Evolutionary conservation across 2,329 filamentous ascomycete species (phyloP).

Genomic region (Sclerotinia sclerotiorum): DNA sequence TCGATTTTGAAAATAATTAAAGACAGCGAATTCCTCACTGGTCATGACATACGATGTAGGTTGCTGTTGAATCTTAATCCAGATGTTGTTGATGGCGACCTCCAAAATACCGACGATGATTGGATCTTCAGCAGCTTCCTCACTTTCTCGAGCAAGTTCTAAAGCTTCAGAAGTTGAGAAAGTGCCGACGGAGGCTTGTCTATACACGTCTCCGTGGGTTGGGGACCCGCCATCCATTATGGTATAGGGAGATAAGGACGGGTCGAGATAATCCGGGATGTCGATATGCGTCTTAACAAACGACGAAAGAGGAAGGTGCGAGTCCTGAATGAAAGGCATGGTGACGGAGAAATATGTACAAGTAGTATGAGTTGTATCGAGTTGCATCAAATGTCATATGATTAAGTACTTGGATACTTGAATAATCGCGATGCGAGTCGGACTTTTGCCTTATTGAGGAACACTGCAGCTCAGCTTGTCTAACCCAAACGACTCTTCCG

Average conservation of each 20-base stretch:
- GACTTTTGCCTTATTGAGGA: constrained; percentile 1
- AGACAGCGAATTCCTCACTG: constrained; percentile 76
- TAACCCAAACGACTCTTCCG: constrained; percentile 7
- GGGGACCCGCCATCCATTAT: constrained; percentile 28
- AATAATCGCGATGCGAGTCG: constrained; percentile 2
- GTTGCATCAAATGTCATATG: constrained; percentile 13
- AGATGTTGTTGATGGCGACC: constrained; percentile 61
- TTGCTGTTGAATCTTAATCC: constrained; percentile 63
- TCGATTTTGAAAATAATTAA: constrained; percentile 77
- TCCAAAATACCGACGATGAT: constrained; percentile 66
- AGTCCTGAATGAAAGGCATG: constrained; percentile 31
- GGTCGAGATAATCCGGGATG: not conserved
- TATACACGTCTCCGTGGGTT: constrained; percentile 27
- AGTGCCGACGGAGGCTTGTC: constrained; percentile 23
- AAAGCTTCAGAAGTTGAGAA: constrained; percentile 62
- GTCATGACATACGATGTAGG: constrained; percentile 72
- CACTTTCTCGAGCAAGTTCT: constrained; percentile 72
- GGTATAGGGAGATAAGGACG: constrained; percentile 27
- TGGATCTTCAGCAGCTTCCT: constrained; percentile 63
- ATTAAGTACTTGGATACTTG: not conserved
- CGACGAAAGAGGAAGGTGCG: constrained; percentile 33
- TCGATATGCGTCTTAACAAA: constrained; percentile 23
- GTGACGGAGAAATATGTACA: constrained; percentile 2
- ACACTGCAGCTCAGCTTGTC: constrained; percentile 8
- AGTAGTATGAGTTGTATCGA: constrained; percentile 1